Base-by-base conservation (phyloP, 2,329 filamentous ascomycete species). In the Coniochaeta ligniaria region DNA sequence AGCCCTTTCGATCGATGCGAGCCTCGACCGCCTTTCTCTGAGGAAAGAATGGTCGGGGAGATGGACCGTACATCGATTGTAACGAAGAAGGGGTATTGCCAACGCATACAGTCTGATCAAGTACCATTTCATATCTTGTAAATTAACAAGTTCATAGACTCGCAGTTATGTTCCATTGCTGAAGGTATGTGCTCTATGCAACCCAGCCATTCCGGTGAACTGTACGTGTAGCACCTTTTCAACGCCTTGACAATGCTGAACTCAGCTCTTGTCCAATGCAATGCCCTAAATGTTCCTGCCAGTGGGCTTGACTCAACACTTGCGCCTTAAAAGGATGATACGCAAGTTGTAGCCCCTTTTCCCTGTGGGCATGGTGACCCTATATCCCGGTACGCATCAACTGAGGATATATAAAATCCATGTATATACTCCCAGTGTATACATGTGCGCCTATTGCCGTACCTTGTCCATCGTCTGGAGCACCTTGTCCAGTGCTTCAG, bases 401-500 rank as follows among this genome's bases (percentile, higher is more conserved):
- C 22, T 5, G 12, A 47, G 20, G 43, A 26, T n/a, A 52, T 52
- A 11, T 28, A n/a, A 31, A 14, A 31, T 9, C 4, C 20, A 47
- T 24, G 24, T 26, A 47, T 26, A 47, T 24, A 47, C 38, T 41
- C 38, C 35, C 38, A n/a, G 9, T n/a, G 38, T 41, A 41, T 22
- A 47, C 43, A 47, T 5, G 16, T 28, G 57, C 35, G 31, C 8
- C 56, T 58, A 58, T 45, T 41, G 22, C 17, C 56, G 64, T 60
- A 74, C 68, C 61, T 80, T 78, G 28, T 77, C 76, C 70, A 88
- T 79, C 64, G 81, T 81, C 64, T 77, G 75, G 54, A 78, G 68
- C n/a, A 88, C 86, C 65, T 79, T 79, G 36, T 78, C 75, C 57
- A 89, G 74, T 2, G 87, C 83, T 58, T 85, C 81, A 26, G 74